A percentile compares a stretch with the other conserved stretches of the same genome.
phyloP scores from a whole-genome alignment of 2,329 filamentous ascomycete genomes.

The Cladophialophora chaetospira region DNA sequence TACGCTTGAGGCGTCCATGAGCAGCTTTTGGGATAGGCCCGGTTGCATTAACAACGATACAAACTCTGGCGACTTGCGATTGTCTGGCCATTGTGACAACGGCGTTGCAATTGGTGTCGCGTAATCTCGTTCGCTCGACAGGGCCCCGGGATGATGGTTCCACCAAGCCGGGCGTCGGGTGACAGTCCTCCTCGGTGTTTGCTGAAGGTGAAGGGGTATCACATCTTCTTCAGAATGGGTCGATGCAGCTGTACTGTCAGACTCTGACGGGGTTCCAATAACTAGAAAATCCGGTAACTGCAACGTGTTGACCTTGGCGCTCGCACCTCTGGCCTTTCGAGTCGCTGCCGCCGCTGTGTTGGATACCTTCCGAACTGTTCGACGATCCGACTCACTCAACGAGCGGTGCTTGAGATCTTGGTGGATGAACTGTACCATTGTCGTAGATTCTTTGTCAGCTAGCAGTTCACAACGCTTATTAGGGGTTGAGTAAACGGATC shows the following conservation, averaged over 20 bases:
- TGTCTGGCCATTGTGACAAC: slow-evolving; percentile 7
- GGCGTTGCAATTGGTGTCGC: background rate
- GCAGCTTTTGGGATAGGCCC: slow-evolving; percentile 14
- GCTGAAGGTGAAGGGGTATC: background rate
- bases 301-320: slow-evolving; percentile 6
- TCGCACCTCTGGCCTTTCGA: slow-evolving; percentile 9
- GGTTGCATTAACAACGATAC: slow-evolving; percentile 18
- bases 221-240: background rate
- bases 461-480: background rate
- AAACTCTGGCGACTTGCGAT: slow-evolving; percentile 1
- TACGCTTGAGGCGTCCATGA: slow-evolving; percentile 6
- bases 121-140: background rate
- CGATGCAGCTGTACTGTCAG: background rate
- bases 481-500: background rate
- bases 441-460: background rate
- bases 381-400: slow-evolving; percentile 17
- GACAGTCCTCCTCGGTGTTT: background rate
- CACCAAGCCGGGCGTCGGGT: background rate
- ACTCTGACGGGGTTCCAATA: background rate
- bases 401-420: slow-evolving; percentile 8
- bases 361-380: slow-evolving; percentile 19
- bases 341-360: slow-evolving; percentile 17
- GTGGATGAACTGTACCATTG: slow-evolving; percentile 18
- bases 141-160: background rate
- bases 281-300: slow-evolving; percentile 15